Percentiles rank a stretch among this genome's conserved stretches.
Conservation (phyloP, 108 stramenopile genomes). For the Cyclotella choctawhatcheeana region DNA sequence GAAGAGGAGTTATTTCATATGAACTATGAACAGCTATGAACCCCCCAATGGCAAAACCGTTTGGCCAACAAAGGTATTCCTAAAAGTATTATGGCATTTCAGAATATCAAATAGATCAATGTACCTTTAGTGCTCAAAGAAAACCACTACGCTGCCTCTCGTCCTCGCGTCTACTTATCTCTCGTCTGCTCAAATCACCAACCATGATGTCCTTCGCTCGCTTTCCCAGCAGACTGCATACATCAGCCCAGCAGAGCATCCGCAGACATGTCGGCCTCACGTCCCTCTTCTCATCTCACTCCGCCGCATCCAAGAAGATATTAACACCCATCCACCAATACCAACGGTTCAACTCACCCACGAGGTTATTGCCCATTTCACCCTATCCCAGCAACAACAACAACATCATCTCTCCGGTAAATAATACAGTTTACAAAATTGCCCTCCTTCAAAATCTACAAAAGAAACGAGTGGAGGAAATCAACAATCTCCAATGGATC, state of each 20-base stretch:
- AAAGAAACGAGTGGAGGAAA: conserved; percentile 26
- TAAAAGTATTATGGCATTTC: too few species aligned
- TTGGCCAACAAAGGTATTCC: too few species aligned
- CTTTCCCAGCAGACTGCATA: background rate
- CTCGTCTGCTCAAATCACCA: too few species aligned
- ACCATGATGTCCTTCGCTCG: background rate
- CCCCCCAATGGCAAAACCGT: too few species aligned
- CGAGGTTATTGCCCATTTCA: conserved; percentile 12
- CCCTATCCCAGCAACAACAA: conserved; percentile 5
- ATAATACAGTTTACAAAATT: conserved; percentile 13
- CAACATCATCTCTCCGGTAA: background rate
- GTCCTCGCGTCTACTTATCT: background rate
- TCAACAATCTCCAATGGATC: conserved; percentile 44
- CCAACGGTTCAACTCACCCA: conserved; percentile 11
- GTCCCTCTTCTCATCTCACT: conserved; percentile 21
- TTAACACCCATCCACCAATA: conserved; percentile 12
- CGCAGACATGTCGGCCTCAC: background rate
- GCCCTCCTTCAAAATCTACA: conserved; percentile 28
- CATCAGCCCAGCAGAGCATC: background rate
- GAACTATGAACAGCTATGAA: too few species aligned
- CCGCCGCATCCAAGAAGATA: conserved; percentile 22
- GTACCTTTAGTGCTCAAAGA: too few species aligned
- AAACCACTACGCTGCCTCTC: too few species aligned
- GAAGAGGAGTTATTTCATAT: too few species aligned
- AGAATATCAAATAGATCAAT: too few species aligned